Conservation (phyloP, 2,329 filamentous ascomycete genomes). For the Sordariomycetes sp. region DNA sequence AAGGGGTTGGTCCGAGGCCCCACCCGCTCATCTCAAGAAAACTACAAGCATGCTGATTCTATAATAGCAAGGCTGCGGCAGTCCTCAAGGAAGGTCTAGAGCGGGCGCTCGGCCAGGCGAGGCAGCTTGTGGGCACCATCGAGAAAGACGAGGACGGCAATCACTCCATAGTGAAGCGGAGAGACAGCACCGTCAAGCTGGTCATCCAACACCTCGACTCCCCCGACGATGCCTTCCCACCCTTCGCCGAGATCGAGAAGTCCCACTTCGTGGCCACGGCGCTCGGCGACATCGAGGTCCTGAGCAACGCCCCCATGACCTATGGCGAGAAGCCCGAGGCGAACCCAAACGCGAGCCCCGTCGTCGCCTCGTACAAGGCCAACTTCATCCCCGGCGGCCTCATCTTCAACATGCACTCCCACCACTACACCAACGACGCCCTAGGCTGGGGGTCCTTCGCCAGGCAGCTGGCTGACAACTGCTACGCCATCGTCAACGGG, state of each 20-base stretch:
- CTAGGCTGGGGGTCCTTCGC: conserved; percentile 27
- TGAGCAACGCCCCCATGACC: conserved; percentile 18
- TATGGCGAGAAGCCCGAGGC: conserved; percentile 27
- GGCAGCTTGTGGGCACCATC: conserved; percentile 26
- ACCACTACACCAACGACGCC: conserved; percentile 30
- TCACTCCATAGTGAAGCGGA: conserved; percentile 23
- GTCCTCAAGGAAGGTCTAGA: conserved; percentile 23
- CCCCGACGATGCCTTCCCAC: conserved; percentile 20
- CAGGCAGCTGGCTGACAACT: conserved; percentile 31
- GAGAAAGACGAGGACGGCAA: conserved; percentile 23
- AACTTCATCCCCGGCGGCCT: conserved; percentile 29
- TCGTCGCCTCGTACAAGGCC: conserved; percentile 24
- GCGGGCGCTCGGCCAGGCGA: conserved; percentile 21
- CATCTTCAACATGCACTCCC: conserved; percentile 27
- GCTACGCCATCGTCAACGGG: conserved; percentile 18
- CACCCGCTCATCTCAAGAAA: background rate
- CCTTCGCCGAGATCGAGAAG: conserved; percentile 24
- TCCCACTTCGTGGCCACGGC: conserved; percentile 19
- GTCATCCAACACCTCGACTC: conserved; percentile 24
- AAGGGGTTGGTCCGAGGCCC: conserved; percentile 9
- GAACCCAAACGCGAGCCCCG: conserved; percentile 19
- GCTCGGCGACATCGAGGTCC: conserved; percentile 14
- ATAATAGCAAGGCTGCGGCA: conserved; percentile 7
- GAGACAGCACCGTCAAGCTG: conserved; percentile 21
- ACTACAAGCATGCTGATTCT: background rate